Conservation (phyloP, 805 yeast genomes). For the Suhomyces tanzawaensis region DNA sequence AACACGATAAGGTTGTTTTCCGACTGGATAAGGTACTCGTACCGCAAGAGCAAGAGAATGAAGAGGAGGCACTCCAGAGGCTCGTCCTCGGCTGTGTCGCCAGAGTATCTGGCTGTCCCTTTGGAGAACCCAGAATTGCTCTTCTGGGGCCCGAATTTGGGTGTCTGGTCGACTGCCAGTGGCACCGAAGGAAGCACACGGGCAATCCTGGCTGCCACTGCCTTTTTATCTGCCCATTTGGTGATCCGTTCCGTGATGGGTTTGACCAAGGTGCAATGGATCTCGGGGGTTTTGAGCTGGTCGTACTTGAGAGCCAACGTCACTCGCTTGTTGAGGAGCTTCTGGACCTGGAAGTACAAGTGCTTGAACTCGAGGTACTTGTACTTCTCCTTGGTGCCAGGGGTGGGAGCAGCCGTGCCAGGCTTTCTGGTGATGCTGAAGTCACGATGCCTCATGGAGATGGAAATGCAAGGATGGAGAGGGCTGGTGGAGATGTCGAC, state of each 20-base stretch:
- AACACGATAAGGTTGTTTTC: slow-evolving; percentile 36
- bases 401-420: neutral
- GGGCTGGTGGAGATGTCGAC: neutral
- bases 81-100: slow-evolving; percentile 4
- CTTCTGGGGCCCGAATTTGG: slow-evolving; percentile 18
- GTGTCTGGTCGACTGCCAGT: slow-evolving; percentile 17
- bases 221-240: slow-evolving; percentile 37
- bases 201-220: slow-evolving; percentile 31
- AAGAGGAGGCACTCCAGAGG: slow-evolving; percentile 26
- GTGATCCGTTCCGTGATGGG: slow-evolving; percentile 44
- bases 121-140: slow-evolving; percentile 1
- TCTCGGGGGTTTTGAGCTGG: slow-evolving; percentile 51
- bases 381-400: slow-evolving; percentile 16
- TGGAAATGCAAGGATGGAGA: neutral
- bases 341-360: slow-evolving; percentile 40
- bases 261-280: slow-evolving; percentile 43
- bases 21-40: slow-evolving; percentile 39
- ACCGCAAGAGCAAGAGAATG: slow-evolving; percentile 32
- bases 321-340: slow-evolving; percentile 40
- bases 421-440: slow-evolving; percentile 1
- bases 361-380: slow-evolving; percentile 35
- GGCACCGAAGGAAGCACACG: slow-evolving; percentile 28
- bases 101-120: slow-evolving; percentile 5
- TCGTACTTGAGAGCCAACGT: slow-evolving; percentile 48
- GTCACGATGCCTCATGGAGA: slow-evolving; percentile 4